Evolutionary conservation across 352 stramenopile species (phyloP).

Genomic region (Saprolegnia diclina): DNA sequence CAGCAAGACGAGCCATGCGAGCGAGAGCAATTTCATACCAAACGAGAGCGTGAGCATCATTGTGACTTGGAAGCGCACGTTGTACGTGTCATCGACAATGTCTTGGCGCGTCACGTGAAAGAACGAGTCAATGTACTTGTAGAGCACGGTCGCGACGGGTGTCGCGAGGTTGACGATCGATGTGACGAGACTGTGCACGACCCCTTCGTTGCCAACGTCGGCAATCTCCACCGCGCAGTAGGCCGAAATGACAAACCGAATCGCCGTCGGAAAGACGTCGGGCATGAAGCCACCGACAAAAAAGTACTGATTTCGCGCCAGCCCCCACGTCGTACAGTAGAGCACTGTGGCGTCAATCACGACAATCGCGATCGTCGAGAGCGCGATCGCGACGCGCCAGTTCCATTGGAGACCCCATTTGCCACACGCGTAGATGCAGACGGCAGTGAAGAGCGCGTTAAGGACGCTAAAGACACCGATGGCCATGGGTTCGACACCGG

Average conservation of each 20-base stretch:
- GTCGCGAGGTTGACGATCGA: slow-evolving; percentile 64
- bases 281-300: slow-evolving; percentile 37
- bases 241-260: slow-evolving; percentile 64
- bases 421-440: slow-evolving; percentile 29
- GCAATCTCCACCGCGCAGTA: slow-evolving; percentile 70
- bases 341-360: slow-evolving; percentile 18
- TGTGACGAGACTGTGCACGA: slow-evolving; percentile 63
- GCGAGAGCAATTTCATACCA: slow-evolving; percentile 42
- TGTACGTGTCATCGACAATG: slow-evolving; percentile 46
- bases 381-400: slow-evolving; percentile 5
- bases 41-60: slow-evolving; percentile 51
- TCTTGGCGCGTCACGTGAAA: slow-evolving; percentile 44
- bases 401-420: slow-evolving; percentile 21
- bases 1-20: slow-evolving; percentile 46
- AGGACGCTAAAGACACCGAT: neutral
- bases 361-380: slow-evolving; percentile 7
- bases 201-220: slow-evolving; percentile 59
- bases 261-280: slow-evolving; percentile 50
- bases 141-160: slow-evolving; percentile 43
- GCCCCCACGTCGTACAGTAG: slow-evolving; percentile 7
- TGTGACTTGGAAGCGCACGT: slow-evolving; percentile 42
- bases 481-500: slow-evolving; percentile 5
- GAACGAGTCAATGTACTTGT: slow-evolving; percentile 37
- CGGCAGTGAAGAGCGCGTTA: neutral
- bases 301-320: slow-evolving; percentile 23